These are phyloP conservation scores for Immersiporthe knoxdaviesiana DNA, from an alignment of 2,329 filamentous ascomycete genomes.

Conservation along the genomic window DNA sequence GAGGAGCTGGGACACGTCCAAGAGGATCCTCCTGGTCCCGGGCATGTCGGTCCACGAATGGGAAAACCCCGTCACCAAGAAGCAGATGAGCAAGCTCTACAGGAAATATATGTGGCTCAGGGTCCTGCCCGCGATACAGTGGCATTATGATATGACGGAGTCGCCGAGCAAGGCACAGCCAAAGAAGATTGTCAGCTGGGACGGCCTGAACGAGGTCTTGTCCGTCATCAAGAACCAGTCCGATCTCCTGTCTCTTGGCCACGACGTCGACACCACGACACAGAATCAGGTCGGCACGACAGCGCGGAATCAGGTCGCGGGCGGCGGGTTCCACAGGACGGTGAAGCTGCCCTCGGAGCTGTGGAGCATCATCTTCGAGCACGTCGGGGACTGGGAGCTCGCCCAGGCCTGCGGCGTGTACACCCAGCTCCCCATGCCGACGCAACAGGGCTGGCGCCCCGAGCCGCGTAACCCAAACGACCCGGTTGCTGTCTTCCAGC, in stretches of 20 bases:
- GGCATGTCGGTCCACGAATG: constrained; percentile 90
- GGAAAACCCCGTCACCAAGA: constrained; percentile 87
- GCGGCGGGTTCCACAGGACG: constrained; percentile 40
- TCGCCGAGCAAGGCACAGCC: constrained; percentile 31
- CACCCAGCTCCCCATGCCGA: constrained; percentile 73
- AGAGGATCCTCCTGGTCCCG: constrained; percentile 82
- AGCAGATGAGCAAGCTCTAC: constrained; percentile 81
- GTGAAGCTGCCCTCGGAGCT: constrained; percentile 76
- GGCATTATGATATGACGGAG: constrained; percentile 66
- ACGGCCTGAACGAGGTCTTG: constrained; percentile 71
- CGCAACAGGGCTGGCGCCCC: constrained; percentile 62
- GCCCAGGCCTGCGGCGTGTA: constrained; percentile 80
- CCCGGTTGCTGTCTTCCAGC: constrained; percentile 71
- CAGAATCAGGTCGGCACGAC: constrained; percentile 60
- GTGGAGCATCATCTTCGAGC: constrained; percentile 86
- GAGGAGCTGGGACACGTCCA: constrained; percentile 83
- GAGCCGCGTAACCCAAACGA: constrained; percentile 64
- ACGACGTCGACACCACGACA: constrained; percentile 64
- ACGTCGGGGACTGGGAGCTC: constrained; percentile 87
- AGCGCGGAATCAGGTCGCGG: constrained; percentile 42
- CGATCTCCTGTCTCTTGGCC: constrained; percentile 73
- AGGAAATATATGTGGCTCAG: constrained; percentile 87
- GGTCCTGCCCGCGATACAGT: constrained; percentile 79
- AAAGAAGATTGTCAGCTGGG: constrained; percentile 63
- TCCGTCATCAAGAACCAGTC: constrained; percentile 77